phyloP scores from a whole-genome alignment of 129 eudicot species.

The Kitagawia praeruptora region DNA sequence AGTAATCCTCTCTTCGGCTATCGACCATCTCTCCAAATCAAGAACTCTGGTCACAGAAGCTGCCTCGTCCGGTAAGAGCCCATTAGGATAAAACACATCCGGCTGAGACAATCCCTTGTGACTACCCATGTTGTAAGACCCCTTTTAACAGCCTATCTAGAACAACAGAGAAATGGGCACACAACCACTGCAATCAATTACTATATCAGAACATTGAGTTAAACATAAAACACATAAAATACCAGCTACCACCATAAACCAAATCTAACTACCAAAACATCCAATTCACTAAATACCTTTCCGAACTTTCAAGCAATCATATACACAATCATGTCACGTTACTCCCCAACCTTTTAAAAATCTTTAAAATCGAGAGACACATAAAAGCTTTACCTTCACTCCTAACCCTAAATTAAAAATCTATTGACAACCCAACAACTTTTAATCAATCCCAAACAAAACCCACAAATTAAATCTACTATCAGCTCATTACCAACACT shows the following conservation, averaged over 20 bases:
- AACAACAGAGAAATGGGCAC: background rate
- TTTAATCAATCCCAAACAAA: background rate
- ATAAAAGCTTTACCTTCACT: background rate
- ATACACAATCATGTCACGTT: background rate
- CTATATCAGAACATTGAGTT: background rate
- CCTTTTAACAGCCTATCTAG: background rate
- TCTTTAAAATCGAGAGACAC: background rate
- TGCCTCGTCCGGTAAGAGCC: slow-evolving; percentile 12
- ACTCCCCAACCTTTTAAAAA: background rate
- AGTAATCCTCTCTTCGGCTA: slow-evolving; percentile 21
- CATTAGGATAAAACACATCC: slow-evolving; percentile 16
- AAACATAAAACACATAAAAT: background rate
- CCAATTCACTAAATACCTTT: background rate
- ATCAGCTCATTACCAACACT: background rate
- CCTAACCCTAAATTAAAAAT: background rate
- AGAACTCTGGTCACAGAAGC: slow-evolving; percentile 12
- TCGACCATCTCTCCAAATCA: slow-evolving; percentile 18
- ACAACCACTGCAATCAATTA: background rate
- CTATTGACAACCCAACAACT: background rate
- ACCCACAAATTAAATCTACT: background rate
- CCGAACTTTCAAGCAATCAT: background rate
- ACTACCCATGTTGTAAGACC: slow-evolving; percentile 16
- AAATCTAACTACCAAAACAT: background rate
- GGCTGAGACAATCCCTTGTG: background rate
- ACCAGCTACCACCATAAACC: background rate